Percentiles rank a stretch among this genome's conserved stretches.
These are phyloP conservation scores for Aspergillus diversus DNA, from an alignment of 495 filamentous ascomycete species.

Conservation along the genomic window DNA sequence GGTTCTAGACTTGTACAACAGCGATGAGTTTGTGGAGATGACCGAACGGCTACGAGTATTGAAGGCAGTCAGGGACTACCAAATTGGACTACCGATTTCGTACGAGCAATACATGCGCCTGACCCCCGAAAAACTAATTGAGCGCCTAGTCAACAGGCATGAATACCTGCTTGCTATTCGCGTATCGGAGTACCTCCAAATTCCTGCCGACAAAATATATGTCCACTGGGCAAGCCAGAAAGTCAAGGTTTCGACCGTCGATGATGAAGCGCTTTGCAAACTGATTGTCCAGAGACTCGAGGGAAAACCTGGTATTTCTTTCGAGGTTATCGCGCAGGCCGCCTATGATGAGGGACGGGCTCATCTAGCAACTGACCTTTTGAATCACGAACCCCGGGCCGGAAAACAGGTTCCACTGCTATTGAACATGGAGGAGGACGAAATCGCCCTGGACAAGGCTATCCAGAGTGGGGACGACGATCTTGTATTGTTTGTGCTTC, in stretches of 20 bases:
- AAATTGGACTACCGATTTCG: conserved; percentile 87
- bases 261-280: conserved; percentile 86
- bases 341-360: conserved; percentile 93
- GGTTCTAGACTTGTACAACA: conserved; percentile 92
- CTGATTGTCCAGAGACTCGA: conserved; percentile 84
- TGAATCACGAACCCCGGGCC: conserved; percentile 91
- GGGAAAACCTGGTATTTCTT: conserved; percentile 89
- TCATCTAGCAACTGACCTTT: conserved; percentile 81
- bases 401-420: conserved; percentile 96
- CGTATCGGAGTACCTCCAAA: conserved; percentile 83
- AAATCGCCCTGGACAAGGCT: conserved; percentile 93
- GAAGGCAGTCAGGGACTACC: conserved; percentile 87
- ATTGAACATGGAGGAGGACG: conserved; percentile 93
- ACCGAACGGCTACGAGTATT: conserved; percentile 91
- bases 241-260: conserved; percentile 79
- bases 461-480: conserved; percentile 96
- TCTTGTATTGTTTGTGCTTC: conserved; percentile 84
- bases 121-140: conserved; percentile 82
- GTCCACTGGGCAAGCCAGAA: conserved; percentile 97
- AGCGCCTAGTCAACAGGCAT: conserved; percentile 81
- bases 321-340: conserved; percentile 90
- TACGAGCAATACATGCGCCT: conserved; percentile 90
- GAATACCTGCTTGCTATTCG: conserved; percentile 91
- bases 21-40: conserved; percentile 98
- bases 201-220: conserved; percentile 88